phyloP scores from a whole-genome alignment of 345 rosid species.

The Combretum micranthum region DNA sequence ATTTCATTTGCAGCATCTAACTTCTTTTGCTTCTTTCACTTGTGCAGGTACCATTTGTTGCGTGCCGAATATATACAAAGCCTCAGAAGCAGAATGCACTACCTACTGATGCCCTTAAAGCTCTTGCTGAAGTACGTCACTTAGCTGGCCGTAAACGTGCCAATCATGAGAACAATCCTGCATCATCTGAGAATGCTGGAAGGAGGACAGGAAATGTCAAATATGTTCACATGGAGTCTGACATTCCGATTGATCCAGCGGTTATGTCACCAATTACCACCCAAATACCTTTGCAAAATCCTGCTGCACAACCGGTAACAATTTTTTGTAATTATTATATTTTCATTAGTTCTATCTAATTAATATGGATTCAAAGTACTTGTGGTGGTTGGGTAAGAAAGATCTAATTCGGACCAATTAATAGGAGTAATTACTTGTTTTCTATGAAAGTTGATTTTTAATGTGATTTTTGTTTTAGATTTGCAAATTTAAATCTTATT shows the following conservation, averaged over 20 bases:
- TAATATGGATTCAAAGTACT: no score
- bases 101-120: slow-evolving; percentile 27
- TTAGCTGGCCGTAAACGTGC: slow-evolving; percentile 30
- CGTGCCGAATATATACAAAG: slow-evolving; percentile 40
- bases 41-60: slow-evolving; percentile 43
- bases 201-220: slow-evolving; percentile 6
- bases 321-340: no score
- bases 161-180: slow-evolving; percentile 29
- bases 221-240: slow-evolving; percentile 7
- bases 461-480: no score
- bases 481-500: no score
- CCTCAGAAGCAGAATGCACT: slow-evolving; percentile 23
- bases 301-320: no score
- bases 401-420: no score
- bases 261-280: no score
- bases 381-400: no score
- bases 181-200: slow-evolving; percentile 16
- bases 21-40: slow-evolving; percentile 4
- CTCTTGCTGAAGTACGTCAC: slow-evolving; percentile 32
- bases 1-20: background rate
- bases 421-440: no score
- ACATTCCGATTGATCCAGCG: background rate
- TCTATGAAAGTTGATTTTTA: no score
- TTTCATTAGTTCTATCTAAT: no score
- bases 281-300: no score